Evolutionary conservation across 371 early-diverging fungal species (phyloP), one percentile per base, ranked within the genome.

Genomic region (Mortierella sp.): DNA sequence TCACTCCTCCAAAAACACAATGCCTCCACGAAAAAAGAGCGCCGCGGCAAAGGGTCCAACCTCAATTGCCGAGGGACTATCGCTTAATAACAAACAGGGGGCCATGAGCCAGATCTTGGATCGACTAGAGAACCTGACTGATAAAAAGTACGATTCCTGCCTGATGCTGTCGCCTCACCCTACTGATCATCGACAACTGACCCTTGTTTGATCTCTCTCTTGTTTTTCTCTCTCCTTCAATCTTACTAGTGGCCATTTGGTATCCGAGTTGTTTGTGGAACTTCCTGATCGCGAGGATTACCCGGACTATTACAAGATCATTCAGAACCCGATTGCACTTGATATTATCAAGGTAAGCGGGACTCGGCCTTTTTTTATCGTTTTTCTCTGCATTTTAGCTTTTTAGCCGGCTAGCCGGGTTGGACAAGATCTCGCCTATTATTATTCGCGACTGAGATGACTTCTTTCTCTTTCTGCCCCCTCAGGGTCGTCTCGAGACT

Each of bases 281-380:
- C 79, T 95, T 6, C 97, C 97, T 0, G 87, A 87, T 60, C 72
- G 82, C 12, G 76, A 82, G n/a, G 89, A 91, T 47, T 96, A 95
- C 60, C 96, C 97, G 0, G 96, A 96, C 64, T 97, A 97, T 75
- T 97, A 95, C 81, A 78, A 84, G 23, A 83, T 89, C 50, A 96
- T 97, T 68, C 80, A 86, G 32, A 53, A 15, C 19, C 43, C 43
- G 21, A 43, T 43, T 7, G 43, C 43, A 96, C 65, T 97, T n/a
- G 70, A 79, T 15, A 43, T 43, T 15, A 43, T 43, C 43, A 43
- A 43, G 43, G 43, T 43, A 43, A 15, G 43, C 21, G 6, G 2
- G 19, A 15, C 21, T 43, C n/a, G 15, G 8, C 21, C n/a, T 17
- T 43, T 17, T 43, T 43, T 15, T 17, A 17, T 43, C 21, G 43